Evolutionary conservation across 176 grass and related monocot genomes (phyloP), one percentile per base, ranked within the genome.

Genomic region (Cenchrus americanus): DNA sequence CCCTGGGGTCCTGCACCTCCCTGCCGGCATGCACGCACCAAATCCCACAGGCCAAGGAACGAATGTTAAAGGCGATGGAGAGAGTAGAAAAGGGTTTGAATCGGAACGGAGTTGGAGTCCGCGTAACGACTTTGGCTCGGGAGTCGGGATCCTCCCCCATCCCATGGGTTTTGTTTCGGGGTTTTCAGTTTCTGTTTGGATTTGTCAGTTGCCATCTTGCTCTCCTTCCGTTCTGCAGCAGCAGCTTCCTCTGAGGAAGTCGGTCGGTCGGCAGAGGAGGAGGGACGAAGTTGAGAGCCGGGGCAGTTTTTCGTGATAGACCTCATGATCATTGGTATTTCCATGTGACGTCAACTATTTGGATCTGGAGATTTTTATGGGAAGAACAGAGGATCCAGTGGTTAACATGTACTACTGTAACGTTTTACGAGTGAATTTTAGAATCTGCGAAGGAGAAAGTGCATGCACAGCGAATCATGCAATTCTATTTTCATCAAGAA

Each of bases 21-120:
- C 53, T 15, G 26, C 7, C 13, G 2, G 19, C 66, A 43, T 40
- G 66, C 43, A 6, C 23, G 78, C 73, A 80, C 82, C 80, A 84
- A 91, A 91, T 83, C 83, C 87, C 55, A 60, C 68, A 18, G 42
- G 63, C 30, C 75, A 94, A 94, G 89, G 70, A 94, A 94, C 40
- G 86, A 89, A 94, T 82, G 66, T 82, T 50, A 80, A 83, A 83
- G 15, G 49, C 15, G 14, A 72, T 71, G 42, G 21, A 5, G 13
- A 2, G 37, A 40, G 10, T 24, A 55, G 40, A 60, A 90, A 87
- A 88, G 71, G 73, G 80, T 79, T 81, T 59, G 80, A 75, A 50
- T 47, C 24, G 69, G 24, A 37, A 37, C 6, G 43, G 78, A 79
- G 34, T 37, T 61, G 77, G 86, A 76, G 75, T 52, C 66, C 55